Evolutionary conservation across 2,329 filamentous ascomycete species (phyloP).

Genomic region (Colletotrichum musicola): DNA sequence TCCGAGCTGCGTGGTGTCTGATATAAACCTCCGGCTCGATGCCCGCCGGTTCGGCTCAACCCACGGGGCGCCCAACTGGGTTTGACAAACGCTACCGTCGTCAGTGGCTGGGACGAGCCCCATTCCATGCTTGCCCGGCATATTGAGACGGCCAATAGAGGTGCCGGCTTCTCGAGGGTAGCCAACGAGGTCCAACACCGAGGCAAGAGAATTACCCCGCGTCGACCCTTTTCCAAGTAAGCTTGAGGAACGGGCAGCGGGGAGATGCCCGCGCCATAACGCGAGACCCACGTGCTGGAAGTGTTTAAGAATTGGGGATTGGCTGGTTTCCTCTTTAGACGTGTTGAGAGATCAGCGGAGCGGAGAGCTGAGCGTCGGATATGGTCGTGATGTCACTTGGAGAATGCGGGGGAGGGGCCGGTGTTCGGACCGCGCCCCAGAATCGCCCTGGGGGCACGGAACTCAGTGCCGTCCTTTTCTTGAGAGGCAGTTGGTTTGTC

Average conservation of each 20-base stretch:
- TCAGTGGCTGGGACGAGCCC: slow-evolving; percentile 24
- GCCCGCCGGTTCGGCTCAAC: slow-evolving; percentile 11
- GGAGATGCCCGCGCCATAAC: slow-evolving; percentile 14
- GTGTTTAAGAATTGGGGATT: not conserved
- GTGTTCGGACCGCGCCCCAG: slow-evolving; percentile 16
- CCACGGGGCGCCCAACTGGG: slow-evolving; percentile 3
- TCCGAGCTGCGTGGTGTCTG: not conserved
- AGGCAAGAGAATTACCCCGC: slow-evolving; percentile 27
- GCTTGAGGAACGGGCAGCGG: slow-evolving; percentile 8
- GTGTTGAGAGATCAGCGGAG: slow-evolving; percentile 16
- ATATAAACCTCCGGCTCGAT: slow-evolving; percentile 27
- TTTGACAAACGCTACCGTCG: slow-evolving; percentile 4
- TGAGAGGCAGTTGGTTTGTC: not conserved
- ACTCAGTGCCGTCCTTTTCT: not conserved
- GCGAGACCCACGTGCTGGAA: slow-evolving; percentile 6
- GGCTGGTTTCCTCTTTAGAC: not conserved
- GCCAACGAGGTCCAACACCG: not conserved
- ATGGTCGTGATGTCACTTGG: slow-evolving; percentile 28
- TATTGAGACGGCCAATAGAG: slow-evolving; percentile 19
- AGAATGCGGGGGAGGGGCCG: slow-evolving; percentile 26
- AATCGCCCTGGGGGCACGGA: not conserved
- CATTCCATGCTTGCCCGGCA: slow-evolving; percentile 10
- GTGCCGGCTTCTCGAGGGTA: not conserved
- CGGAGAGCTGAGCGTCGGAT: not conserved
- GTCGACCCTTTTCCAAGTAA: slow-evolving; percentile 1